Evolutionary conservation across 1,139 yeast genomes (phyloP).

Genomic region (Diutina catenulata): DNA sequence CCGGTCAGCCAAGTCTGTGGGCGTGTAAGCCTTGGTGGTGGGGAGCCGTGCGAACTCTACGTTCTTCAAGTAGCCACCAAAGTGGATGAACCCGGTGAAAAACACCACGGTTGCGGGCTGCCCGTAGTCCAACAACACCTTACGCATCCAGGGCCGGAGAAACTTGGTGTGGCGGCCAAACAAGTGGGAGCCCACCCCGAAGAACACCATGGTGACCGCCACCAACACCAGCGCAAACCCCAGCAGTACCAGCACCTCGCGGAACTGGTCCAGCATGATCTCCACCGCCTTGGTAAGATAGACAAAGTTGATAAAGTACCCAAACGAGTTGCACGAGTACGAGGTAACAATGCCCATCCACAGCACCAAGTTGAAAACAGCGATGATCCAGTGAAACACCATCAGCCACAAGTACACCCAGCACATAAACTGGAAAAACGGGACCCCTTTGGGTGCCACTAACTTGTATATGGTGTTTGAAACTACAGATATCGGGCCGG

Average conservation of each 20-base stretch:
- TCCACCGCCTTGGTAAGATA: constrained; percentile 88
- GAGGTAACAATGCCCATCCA: constrained; percentile 63
- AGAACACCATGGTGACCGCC: constrained; percentile 59
- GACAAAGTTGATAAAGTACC: constrained; percentile 81
- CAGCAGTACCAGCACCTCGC: constrained; percentile 28
- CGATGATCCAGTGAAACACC: constrained; percentile 66
- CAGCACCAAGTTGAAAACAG: constrained; percentile 58
- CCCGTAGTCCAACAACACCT: constrained; percentile 74
- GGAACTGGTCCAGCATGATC: constrained; percentile 62
- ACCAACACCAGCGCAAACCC: constrained; percentile 73
- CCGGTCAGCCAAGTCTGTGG: constrained; percentile 40
- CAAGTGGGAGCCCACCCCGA: constrained; percentile 55
- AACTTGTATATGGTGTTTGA: constrained; percentile 84
- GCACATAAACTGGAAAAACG: constrained; percentile 87
- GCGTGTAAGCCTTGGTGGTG: constrained; percentile 61
- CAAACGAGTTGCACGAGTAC: constrained; percentile 89
- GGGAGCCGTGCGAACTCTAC: constrained; percentile 51
- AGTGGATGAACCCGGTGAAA: constrained; percentile 85
- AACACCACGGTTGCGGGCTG: constrained; percentile 75
- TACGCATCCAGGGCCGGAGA: constrained; percentile 48
- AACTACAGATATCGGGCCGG: constrained; percentile 89
- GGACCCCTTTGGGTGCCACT: constrained; percentile 49
- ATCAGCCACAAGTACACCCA: constrained; percentile 93
- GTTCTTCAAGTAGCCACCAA: constrained; percentile 59
- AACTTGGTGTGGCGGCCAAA: constrained; percentile 53